Base-by-base conservation (phyloP, 2,329 filamentous ascomycete genomes). In the Stachybotrys chlorohalonatus region DNA sequence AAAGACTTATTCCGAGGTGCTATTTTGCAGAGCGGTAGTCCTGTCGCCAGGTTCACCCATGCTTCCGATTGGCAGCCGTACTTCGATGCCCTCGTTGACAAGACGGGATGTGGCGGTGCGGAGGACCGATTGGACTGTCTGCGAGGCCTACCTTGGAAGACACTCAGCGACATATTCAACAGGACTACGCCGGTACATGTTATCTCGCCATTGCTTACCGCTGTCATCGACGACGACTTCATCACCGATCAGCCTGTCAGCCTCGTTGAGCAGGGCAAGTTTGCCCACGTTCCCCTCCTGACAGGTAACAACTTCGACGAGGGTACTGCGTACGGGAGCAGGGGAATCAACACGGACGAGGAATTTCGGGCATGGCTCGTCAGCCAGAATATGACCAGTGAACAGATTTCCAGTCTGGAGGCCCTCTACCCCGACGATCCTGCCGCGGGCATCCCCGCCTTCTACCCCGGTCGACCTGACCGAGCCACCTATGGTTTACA, bases 281-380 rank as follows among this genome's bases (percentile, higher is more conserved):
- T 87, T 58, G 79, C 86, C 54, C 75, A 81, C 53, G 81, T 88
- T 0, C 83, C 84, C 1, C 77, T 87, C 47, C 73, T 89, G 7
- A 70, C 76, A 39, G 85, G 86, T 7, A 78, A 77, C 42, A 88
- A 87, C 65, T 78, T 78, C 1, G 85, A 89, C 60, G 86, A 89
- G 64, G 86, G 71, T 46, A 78, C 78, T 1, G 70, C 72, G 1
- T 86, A 85, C 61, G 77, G 73, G 0, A 74, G 75, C 11, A 64
- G 57, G 6, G 78, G 76, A 15, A 76, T 86, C 57, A 78, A 84
- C 62, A 81, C 76, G 1, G 78, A 74, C 11, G 74, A 69, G 15
- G 73, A 84, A 52, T 81, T 85, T 62, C 57, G 62, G 39, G 53
- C 58, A 11, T 63, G 52, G 52, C 52, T 64, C 9, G 51, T 50